Base-by-base conservation (phyloP, 2,329 filamentous ascomycete genomes). In the Verticillium tricorpus region DNA sequence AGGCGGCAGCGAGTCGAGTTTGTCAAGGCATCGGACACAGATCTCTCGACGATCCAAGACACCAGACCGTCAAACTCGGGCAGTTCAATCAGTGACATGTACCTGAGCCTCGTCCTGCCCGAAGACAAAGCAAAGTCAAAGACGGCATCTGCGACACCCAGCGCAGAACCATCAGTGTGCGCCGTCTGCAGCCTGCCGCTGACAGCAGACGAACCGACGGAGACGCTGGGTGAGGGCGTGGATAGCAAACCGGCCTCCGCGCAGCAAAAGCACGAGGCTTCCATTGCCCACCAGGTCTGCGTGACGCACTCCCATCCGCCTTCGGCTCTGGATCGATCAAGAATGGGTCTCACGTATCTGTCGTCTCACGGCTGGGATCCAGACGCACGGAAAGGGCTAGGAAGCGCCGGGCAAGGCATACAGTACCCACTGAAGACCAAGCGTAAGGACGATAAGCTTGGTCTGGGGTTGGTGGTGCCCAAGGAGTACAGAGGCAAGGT, bases 361-460 rank as follows among this genome's bases (percentile, higher is more conserved):
- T 79, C 85, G 59, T 80, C 84, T 0, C 83, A 89, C 62, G 90
- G 90, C 32, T 93, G 89, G 86, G 88, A 93, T 67, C 89, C 90
- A 0, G 90, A 93, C 73, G 80, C 85, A 32, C 80, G 92, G 2
- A 74, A 78, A 17, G 93, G 93, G 0, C 80, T 97, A 0, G 93
- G 93, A 0, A 83, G 83, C 11, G 76, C 78, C 2, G 88, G 90
- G 1, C 85, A 90, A 66, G 93, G 93, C 3, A 88, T 92, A 63
- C 81, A 89, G 50, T 88, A 87, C 66, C 93, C 93, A 1, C 80
- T 97, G 65, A 92, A 92, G 71, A 78, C 85, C 1, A 83, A 81
- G 62, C 78, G 83, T 60, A 97, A 97, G 75, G 83, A 88, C 54
- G 86, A 94, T 70, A 92, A 84, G 3, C 77, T 90, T 8, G 94